Base-by-base conservation (phyloP, 129 eudicot genomes). In the Smallanthus sonchifolius region DNA sequence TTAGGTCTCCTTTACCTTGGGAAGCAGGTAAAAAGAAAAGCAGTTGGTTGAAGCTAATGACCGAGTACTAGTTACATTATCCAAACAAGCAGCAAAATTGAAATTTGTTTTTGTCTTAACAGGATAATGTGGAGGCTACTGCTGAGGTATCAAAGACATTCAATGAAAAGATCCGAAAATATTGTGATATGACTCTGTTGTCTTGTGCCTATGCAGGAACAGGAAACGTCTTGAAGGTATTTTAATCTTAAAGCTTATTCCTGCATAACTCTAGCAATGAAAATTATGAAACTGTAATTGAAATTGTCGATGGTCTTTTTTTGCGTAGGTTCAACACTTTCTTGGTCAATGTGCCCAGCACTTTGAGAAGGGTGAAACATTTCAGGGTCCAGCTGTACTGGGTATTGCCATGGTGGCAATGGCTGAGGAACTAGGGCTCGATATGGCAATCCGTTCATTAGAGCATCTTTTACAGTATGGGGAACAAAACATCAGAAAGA, bases 181-280 rank as follows among this genome's bases (percentile, higher is more conserved):
- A 95, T 32, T 95, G 99, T 43, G 97, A 95, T 67, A 91, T 95
- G 99, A 95, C 96, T 61, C 83, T 95, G 47, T 87, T 85, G 14
- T 85, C 99, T 54, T 95, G 99, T 78, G 99, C 99, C 19, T 95
- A 90, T 85, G 99, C 99, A 10, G 99, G 99, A 47, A 95, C 97
- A 3, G 99, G 99, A 71, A 95, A 95, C 35, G 99, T 95, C 16
- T 82, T 95, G 36, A 95, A 95, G 97, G 98, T 93, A 77, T 45
- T 69, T 17, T 67, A 16, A 17, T 42, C 69, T 14, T 32, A 40
- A 35, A 37, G 7, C 7, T 13, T 48, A n/a, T 15, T 13, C 42
- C 3, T 1, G 48, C 48, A 24, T 57, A 72, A 39, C 24, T 57
- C 30, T 5, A 51, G 75, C 64, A 70, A 51, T 10, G 19, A 17